phyloP scores from a whole-genome alignment of 805 yeast genomes.

The Candida ascalaphidarum region DNA sequence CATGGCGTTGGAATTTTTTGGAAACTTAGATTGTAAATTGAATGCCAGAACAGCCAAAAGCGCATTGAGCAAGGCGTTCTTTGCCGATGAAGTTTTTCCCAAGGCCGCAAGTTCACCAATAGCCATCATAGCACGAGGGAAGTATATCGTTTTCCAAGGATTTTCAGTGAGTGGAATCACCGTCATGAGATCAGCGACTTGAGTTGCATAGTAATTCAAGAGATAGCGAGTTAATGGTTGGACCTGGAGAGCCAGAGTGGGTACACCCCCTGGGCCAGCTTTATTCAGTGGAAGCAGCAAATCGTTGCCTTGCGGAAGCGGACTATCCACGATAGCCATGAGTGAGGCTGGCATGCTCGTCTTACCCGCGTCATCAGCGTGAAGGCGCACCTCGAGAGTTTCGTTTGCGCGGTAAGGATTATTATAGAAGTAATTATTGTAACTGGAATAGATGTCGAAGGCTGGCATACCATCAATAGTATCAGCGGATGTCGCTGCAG shows the following conservation, averaged over 20 bases:
- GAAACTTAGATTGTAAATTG: slow-evolving; percentile 65
- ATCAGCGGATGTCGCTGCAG: too few relatives aligned
- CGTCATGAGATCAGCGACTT: slow-evolving; percentile 75
- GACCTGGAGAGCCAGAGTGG: slow-evolving; percentile 53
- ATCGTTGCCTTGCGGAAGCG: slow-evolving; percentile 33
- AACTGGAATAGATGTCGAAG: slow-evolving; percentile 32
- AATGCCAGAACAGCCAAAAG: slow-evolving; percentile 76
- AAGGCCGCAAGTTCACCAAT: slow-evolving; percentile 71
- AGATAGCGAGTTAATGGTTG: slow-evolving; percentile 67
- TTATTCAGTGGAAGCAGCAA: slow-evolving; percentile 19
- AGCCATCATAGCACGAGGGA: slow-evolving; percentile 76
- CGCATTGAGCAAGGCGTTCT: slow-evolving; percentile 72
- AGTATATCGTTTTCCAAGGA: slow-evolving; percentile 84
- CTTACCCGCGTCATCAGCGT: slow-evolving; percentile 28
- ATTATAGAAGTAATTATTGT: slow-evolving; percentile 29
- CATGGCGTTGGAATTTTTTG: slow-evolving; percentile 57
- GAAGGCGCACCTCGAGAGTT: slow-evolving; percentile 33
- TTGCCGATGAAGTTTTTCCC: slow-evolving; percentile 68
- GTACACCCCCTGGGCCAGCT: slow-evolving; percentile 26
- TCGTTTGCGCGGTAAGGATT: slow-evolving; percentile 31
- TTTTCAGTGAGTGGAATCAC: slow-evolving; percentile 64
- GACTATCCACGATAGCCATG: slow-evolving; percentile 41
- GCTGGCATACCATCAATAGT: too few relatives aligned
- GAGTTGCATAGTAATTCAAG: slow-evolving; percentile 60
- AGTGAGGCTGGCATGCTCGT: slow-evolving; percentile 45